These are phyloP conservation scores for Vaccinium myrtillus DNA, from an alignment of 148 eudicot species.

Conservation along the genomic window DNA sequence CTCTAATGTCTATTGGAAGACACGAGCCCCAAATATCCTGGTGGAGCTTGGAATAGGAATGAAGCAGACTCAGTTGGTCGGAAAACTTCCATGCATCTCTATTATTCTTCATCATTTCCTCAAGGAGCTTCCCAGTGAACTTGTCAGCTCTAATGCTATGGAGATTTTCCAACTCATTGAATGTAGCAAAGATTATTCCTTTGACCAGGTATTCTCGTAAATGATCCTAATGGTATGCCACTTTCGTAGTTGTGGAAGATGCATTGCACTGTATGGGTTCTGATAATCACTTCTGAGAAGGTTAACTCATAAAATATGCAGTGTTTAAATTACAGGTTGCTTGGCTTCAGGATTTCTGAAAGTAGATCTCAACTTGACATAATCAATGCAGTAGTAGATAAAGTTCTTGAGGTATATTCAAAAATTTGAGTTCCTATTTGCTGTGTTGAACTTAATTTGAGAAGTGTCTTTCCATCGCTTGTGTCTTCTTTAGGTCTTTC, in stretches of 20 bases:
- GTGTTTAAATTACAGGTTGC: conserved; percentile 72
- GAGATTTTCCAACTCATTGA: conserved; percentile 58
- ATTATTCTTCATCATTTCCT: conserved; percentile 67
- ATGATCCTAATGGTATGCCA: conserved; percentile 13
- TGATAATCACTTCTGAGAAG: conserved; percentile 14
- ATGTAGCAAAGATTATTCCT: conserved; percentile 46
- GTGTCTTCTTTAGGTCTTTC: neutral
- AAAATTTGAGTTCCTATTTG: conserved; percentile 9
- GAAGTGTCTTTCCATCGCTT: neutral
- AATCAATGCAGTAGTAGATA: conserved; percentile 41
- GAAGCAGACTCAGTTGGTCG: conserved; percentile 32
- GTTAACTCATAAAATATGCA: conserved; percentile 35
- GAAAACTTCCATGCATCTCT: conserved; percentile 41
- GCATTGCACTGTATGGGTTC: conserved; percentile 6
- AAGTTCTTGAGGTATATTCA: conserved; percentile 51
- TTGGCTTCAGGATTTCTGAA: conserved; percentile 78
- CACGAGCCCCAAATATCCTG: conserved; percentile 35
- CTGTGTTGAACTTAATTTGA: conserved; percentile 6
- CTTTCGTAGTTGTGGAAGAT: conserved; percentile 13
- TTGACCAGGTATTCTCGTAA: conserved; percentile 52
- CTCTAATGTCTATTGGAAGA: conserved; percentile 15
- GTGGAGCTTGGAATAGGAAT: conserved; percentile 44
- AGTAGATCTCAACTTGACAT: conserved; percentile 32
- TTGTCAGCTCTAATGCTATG: conserved; percentile 42
- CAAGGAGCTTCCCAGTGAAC: conserved; percentile 61